Evolutionary conservation across 805 yeast genomes (phyloP), one percentile per base, ranked within the genome.

Genomic region (Candida gorgasii): DNA sequence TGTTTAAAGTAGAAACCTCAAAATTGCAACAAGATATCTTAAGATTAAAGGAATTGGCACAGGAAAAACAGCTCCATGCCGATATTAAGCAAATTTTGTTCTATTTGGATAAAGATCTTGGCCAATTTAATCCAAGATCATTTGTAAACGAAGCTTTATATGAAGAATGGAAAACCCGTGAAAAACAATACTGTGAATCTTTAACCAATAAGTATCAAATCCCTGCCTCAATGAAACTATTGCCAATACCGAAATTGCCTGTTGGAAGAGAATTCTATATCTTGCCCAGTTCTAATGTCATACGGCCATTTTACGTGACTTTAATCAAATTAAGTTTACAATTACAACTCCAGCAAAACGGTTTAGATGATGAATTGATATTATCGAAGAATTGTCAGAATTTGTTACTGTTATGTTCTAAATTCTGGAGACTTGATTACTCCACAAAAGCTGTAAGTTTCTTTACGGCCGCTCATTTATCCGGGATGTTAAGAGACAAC

Each of bases 381-480:
- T 45, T 68, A 5, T 51, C 80, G 1, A 76, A 75, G 45, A 57
- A 68, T 13, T 65, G 78, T 0, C 56, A 61, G 6, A 69, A 66
- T 34, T 57, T 84, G 9, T 51, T 84, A 3, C 58, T 55, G 1
- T 57, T 68, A 12, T 75, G 78, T 41, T 64, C 78, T 5, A 69
- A 65, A 30, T 66, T 76, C 40, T 86, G 93, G 93, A 64, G 85
- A 44, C 58, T 84, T 4, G 75, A 73, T 45, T 58, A 57, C 5
- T 64, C 79, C 0, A 67, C 86, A 0, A 62, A 76, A 37, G 75
- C 80, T 0, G 67, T 75, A 0, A 50, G 78, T 6, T 45, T 81
- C 5, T 78, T 73, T 42, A 73, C 80, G 4, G 82, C 84, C 1
- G 65, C 65, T 9, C 71, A 67, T 44, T 46, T 60, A 29, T 45